Evolutionary conservation across 1,139 yeast genomes (phyloP), one percentile per base, ranked within the genome.

Genomic region (Nematodospora anomalae): DNA sequence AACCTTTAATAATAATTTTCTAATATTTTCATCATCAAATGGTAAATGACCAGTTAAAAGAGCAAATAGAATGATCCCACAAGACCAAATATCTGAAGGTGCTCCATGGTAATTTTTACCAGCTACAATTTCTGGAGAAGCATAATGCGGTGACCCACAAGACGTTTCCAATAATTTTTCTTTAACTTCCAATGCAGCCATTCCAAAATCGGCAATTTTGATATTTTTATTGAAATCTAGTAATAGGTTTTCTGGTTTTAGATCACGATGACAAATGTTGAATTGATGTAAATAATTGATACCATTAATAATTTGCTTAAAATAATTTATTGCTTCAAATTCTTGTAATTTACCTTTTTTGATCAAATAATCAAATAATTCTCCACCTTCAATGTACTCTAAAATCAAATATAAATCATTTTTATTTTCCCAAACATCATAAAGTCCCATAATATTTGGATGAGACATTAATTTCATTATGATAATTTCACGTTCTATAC

Each of bases 101-200:
- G 96, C 92, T 11, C 98, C 98, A 57, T 92, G 97, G 58, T 92
- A 92, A 43, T 80, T 86, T 46, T 83, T 79, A 31, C 98, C 98
- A 8, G 96, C 87, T 3, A 92, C 97, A 47, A 92, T 92, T 60
- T 92, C 98, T 0, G 98, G 98, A 10, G 96, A 87, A 1, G 98
- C 98, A 62, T 92, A 92, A 62, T 94, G 98, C 15, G 98, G 98
- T 15, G 97, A 88, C 1, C 99, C 99, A 64, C 99, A 92, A 22
- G 95, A 83, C 1, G 98, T 92, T 58, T 92, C 97, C 40, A 94
- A 71, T 55, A 92, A 66, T 51, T 85, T 78, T 50, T 84, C 95
- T 40, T 79, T 77, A 27, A 95, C 83, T 60, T 92, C 98, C 33
- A 92, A 68, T 2, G 98, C 98, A n/a, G 99, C 98, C 98, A 92